phyloP scores from a whole-genome alignment of 371 early-diverging fungal species.

The Mucor velutinosus region DNA sequence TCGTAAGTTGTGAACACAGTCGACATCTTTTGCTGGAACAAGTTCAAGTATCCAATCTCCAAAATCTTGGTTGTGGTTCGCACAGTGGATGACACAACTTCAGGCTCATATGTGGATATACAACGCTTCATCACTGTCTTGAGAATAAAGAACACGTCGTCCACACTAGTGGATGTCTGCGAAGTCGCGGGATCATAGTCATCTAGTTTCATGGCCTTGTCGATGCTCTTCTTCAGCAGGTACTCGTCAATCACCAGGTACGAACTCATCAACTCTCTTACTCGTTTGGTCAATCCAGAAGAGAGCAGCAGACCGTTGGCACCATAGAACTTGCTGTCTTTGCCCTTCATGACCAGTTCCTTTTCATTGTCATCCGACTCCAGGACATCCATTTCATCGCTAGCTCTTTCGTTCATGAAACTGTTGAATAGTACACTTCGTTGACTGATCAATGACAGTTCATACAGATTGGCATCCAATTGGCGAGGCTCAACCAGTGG shows the following conservation, averaged over 20 bases:
- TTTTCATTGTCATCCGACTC: constrained; percentile 35
- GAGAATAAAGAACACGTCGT: constrained; percentile 90
- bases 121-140: constrained; percentile 76
- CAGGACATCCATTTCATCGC: constrained; percentile 46
- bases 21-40: constrained; percentile 64
- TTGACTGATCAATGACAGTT: constrained; percentile 81
- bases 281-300: constrained; percentile 63
- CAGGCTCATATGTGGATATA: constrained; percentile 72
- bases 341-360: constrained; percentile 43
- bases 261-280: constrained; percentile 67
- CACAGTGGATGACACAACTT: constrained; percentile 66
- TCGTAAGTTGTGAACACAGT: constrained; percentile 57
- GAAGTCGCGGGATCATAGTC: constrained; percentile 65
- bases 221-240: constrained; percentile 70
- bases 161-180: constrained; percentile 82
- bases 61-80: constrained; percentile 61
- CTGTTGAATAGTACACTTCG: constrained; percentile 75
- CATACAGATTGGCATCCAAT: constrained; percentile 71
- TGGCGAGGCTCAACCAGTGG: constrained; percentile 75
- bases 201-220: constrained; percentile 69
- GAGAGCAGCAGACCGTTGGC: constrained; percentile 50
- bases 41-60: constrained; percentile 67
- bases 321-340: constrained; percentile 52
- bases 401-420: constrained; percentile 69
- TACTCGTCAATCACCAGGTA: constrained; percentile 77